Evolutionary conservation across 2,329 filamentous ascomycete species (phyloP).

Genomic region (Cercospora brassicicola): DNA sequence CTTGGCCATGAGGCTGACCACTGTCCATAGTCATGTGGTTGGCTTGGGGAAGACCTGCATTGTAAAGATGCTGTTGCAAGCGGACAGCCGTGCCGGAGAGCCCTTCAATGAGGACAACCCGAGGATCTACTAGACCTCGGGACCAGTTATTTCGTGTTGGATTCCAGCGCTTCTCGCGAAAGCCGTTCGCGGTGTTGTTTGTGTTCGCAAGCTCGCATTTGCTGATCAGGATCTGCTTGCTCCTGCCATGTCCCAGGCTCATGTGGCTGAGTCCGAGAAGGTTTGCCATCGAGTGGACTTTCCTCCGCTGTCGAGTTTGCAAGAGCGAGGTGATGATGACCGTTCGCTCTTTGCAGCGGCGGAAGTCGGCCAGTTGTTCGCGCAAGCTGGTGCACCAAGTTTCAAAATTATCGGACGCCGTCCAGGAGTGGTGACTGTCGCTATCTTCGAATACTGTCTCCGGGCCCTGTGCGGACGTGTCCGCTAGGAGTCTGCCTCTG

Average conservation of each 20-base stretch:
- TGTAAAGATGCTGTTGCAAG: conserved; percentile 11
- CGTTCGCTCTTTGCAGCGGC: conserved; percentile 13
- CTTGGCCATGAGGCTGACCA: background rate
- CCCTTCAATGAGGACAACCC: conserved; percentile 19
- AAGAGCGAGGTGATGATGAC: conserved; percentile 20
- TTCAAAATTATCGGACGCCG: conserved; percentile 20
- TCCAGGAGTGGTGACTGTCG: conserved; percentile 27
- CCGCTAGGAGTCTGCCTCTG: conserved; percentile 17
- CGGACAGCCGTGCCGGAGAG: conserved; percentile 1
- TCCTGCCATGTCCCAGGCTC: conserved; percentile 20
- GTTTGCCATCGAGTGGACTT: conserved; percentile 25
- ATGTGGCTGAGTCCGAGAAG: conserved; percentile 23
- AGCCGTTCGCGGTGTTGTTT: background rate
- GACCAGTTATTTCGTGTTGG: conserved; percentile 19
- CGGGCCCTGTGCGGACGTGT: conserved; percentile 9
- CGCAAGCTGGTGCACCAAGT: conserved; percentile 17
- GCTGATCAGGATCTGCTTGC: conserved; percentile 21
- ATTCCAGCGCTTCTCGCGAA: conserved; percentile 20
- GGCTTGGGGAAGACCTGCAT: conserved; percentile 12
- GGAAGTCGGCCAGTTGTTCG: conserved; percentile 18
- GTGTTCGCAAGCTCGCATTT: conserved; percentile 19
- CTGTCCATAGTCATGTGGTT: conserved; percentile 7
- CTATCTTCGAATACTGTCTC: conserved; percentile 23
- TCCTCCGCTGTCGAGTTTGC: conserved; percentile 20
- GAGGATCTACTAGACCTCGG: conserved; percentile 15